Conservation (phyloP, 179 eudicot species). For the Amaranthus tricolor region DNA sequence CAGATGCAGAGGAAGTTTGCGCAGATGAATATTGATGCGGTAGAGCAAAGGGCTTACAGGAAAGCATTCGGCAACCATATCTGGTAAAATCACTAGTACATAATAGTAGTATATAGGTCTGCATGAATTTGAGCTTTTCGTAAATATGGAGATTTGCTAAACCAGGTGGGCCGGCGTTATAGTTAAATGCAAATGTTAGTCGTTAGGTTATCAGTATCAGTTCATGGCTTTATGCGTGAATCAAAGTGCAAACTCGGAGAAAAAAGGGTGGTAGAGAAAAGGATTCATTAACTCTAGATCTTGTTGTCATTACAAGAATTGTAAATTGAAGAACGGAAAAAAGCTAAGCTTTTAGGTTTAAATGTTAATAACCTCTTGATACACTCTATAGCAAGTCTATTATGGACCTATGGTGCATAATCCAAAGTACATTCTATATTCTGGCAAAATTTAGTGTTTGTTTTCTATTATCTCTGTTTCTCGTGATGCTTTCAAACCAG, state of each 20-base stretch:
- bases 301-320: conserved; percentile 5
- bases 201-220: conserved; percentile 4
- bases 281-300: background rate
- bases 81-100: conserved; percentile 21
- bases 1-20: conserved; percentile 34
- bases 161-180: background rate
- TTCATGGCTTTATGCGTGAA: background rate
- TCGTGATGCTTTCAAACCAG: background rate
- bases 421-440: background rate
- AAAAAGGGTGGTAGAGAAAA: background rate
- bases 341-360: background rate
- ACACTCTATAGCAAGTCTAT: background rate
- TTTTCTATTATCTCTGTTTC: background rate
- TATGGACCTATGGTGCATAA: conserved; percentile 5
- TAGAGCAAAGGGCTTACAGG: conserved; percentile 11
- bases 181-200: conserved; percentile 6
- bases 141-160: background rate
- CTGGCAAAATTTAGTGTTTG: background rate
- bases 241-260: conserved; percentile 1
- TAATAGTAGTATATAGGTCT: background rate
- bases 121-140: conserved; percentile 10
- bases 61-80: conserved; percentile 4
- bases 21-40: conserved; percentile 21
- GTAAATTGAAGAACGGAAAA: background rate
- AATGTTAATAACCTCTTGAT: conserved; percentile 7